Evolutionary conservation across 2,329 filamentous ascomycete species (phyloP).

Genomic region (Exophiala viscosa): DNA sequence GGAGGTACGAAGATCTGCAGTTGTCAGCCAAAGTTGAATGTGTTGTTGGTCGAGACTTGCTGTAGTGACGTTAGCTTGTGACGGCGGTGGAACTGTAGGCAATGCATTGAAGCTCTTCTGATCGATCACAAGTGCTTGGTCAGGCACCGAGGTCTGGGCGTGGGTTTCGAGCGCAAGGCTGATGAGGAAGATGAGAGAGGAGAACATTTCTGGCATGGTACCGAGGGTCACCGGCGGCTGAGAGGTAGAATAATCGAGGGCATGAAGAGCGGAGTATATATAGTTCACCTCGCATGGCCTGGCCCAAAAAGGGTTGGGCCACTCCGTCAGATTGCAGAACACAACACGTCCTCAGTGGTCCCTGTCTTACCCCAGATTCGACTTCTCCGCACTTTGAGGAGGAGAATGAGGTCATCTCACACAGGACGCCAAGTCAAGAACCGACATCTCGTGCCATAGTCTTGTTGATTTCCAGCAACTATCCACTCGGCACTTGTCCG

Average conservation of each 20-base stretch:
- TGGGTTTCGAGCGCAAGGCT: constrained; percentile 1
- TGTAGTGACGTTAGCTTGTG: constrained; percentile 30
- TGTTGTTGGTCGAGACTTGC: constrained; percentile 29
- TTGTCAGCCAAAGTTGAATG: background rate
- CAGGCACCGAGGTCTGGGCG: constrained; percentile 27
- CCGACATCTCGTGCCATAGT: too few species aligned
- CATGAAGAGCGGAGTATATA: background rate
- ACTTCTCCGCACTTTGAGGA: background rate
- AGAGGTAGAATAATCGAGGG: background rate
- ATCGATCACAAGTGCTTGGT: constrained; percentile 43
- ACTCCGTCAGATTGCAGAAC: too few species aligned
- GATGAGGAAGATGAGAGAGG: constrained; percentile 8
- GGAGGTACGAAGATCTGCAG: constrained; percentile 44
- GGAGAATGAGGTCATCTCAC: background rate
- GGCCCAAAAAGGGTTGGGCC: too few species aligned
- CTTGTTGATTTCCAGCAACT: too few species aligned
- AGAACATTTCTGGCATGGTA: constrained; percentile 8
- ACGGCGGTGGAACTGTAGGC: constrained; percentile 37
- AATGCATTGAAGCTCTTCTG: constrained; percentile 46
- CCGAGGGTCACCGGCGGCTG: background rate
- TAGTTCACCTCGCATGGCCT: too few species aligned
- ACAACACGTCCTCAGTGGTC: too few species aligned
- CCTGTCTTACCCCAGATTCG: background rate
- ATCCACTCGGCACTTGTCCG: too few species aligned
- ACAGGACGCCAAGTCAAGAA: too few species aligned